A percentile compares a stretch with the other conserved stretches of the same genome.
phyloP scores from a whole-genome alignment of 2,329 filamentous ascomycete genomes.

The Didymella lethalis region DNA sequence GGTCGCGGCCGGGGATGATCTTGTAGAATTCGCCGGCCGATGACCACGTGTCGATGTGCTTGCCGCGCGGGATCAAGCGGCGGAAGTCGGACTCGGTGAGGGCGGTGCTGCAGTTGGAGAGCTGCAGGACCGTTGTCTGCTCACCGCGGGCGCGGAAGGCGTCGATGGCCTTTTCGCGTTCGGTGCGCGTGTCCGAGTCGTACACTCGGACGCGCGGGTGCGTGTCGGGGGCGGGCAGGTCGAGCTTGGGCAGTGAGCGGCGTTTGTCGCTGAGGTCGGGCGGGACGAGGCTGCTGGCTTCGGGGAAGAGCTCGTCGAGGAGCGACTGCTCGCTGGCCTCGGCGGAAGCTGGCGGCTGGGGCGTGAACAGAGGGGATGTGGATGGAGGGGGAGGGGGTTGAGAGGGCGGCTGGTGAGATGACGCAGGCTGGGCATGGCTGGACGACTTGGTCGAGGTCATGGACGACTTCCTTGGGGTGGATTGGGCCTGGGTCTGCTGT shows the following conservation, averaged over 20 bases:
- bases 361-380: too few species aligned
- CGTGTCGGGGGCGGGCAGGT: slow-evolving; percentile 28
- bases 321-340: slow-evolving; percentile 47
- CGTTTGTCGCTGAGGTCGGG: slow-evolving; percentile 23
- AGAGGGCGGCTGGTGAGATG: background rate
- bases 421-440: background rate
- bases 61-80: slow-evolving; percentile 68
- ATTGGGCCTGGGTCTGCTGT: too few species aligned
- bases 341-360: background rate
- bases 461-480: background rate
- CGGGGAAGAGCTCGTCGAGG: slow-evolving; percentile 64
- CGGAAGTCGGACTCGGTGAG: slow-evolving; percentile 75
- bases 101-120: slow-evolving; percentile 59
- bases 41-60: slow-evolving; percentile 73
- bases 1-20: slow-evolving; percentile 71
- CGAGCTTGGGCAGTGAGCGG: slow-evolving; percentile 41
- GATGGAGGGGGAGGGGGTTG: background rate
- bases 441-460: background rate
- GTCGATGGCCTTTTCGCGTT: slow-evolving; percentile 22
- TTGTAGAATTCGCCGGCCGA: slow-evolving; percentile 64
- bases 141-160: slow-evolving; percentile 38
- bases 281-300: slow-evolving; percentile 44
- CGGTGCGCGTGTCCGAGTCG: slow-evolving; percentile 1
- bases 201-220: slow-evolving; percentile 19
- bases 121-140: slow-evolving; percentile 59